Base-by-base conservation (phyloP, 441 rosid species). In the Mallotus repandus region DNA sequence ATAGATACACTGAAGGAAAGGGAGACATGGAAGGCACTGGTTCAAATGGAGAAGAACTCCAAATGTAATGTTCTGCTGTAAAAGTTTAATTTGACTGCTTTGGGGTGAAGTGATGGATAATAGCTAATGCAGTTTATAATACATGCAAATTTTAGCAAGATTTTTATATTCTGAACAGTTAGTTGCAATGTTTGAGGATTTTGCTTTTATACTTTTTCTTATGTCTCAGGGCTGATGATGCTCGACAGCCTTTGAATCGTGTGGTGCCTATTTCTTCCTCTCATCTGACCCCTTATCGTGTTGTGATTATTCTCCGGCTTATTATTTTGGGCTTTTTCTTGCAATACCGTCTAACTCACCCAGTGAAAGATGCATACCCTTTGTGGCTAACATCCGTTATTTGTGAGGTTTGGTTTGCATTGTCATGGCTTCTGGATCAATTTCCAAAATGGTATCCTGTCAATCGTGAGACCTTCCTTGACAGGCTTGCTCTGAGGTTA, bases 381-480 rank as follows among this genome's bases (percentile, higher is more conserved):
- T 81, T 95, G 85, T 95, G 99, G 99, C 76, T 95, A 64, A 95
- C 88, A 72, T 92, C 99, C 6, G 96, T 95, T 81, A 95, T 95
- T 59, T 95, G 99, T 82, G 99, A 95, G 96, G 85, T 95, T 84
- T 95, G 97, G 99, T 95, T 95, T 90, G 99, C 99, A 65, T 83
- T 92, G 81, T 95, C 99, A 50, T 95, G 99, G 99, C 94, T 95
- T 79, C 88, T 95, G 74, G 99, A 95, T 87, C 99, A 95, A 87
- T 92, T 95, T 83, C 99, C 98, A 69, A 95, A 95, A 79, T 95
- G 99, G 99, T 88, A 35, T 69, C 99, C 99, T 46, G 76, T 91
- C 74, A 95, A 95, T 81, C 93, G 98, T n/a, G 98, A 95, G 86
- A 95, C 98, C n/a, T 92, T 80, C 82, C 92, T 95, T 58, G 98